Base-by-base conservation (phyloP, 257 asterid genomes). In the Prunella vulgaris region DNA sequence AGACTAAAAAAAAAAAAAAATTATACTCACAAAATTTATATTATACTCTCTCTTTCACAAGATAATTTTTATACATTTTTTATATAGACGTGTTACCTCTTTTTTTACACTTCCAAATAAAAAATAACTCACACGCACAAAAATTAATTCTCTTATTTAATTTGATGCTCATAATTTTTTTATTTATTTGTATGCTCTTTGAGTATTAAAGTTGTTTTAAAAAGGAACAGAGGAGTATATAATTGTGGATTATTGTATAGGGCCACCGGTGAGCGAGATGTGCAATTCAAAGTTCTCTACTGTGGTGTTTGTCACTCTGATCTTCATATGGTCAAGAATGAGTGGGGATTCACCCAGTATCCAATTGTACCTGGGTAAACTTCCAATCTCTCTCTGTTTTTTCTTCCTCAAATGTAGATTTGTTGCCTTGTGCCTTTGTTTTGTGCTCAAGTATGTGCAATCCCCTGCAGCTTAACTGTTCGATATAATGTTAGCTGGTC, bases 261-360 rank as follows among this genome's bases (percentile, higher is more conserved):
- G 54, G 75, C 66, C 0, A 79, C 83, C 0, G 84, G 88, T 5
- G 84, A 78, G 65, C 57, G 40, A 5, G 86, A 84, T 71, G 84
- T 84, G 64, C 85, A 78, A 65, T 84, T 84, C 80, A 81, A 79
- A 58, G 86, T 84, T 40, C 42, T 81, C 44, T 84, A 81, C 21
- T 84, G 84, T 49, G 88, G 88, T n/a, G 62, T 84, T 40, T 84
- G 88, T 69, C 88, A 84, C 20, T 76, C 88, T 2, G 88, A 84
- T 76, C 86, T 84, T 68, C 86, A 84, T 64, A 63, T 62, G 74
- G 33, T 66, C 56, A 84, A 79, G 79, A 81, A 81, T 35, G 88
- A 84, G 40, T 84, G 88, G 86, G 84, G 88, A 5, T 4, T 57
- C 52, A 71, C 83, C 2, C 70, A 68, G 24, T 84, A 81, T 52